Evolutionary conservation across 1,284 basidiomycete genomes (phyloP).

Genomic region (Puccinia sorghi): DNA sequence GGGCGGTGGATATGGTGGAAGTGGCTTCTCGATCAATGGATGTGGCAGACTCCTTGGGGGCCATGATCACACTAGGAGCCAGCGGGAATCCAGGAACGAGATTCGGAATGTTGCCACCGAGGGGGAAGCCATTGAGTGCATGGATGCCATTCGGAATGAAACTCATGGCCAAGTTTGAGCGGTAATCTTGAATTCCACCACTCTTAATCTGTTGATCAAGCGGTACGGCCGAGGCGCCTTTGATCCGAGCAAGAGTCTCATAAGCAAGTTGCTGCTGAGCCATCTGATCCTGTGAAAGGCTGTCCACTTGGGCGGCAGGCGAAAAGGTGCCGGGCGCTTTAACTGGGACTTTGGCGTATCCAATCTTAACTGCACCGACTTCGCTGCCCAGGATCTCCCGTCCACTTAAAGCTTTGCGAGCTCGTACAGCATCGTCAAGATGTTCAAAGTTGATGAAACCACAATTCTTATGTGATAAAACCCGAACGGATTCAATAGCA

Average conservation of each 20-base stretch:
- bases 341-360: constrained; percentile 91
- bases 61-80: constrained; percentile 1
- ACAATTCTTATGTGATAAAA: constrained; percentile 94
- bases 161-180: constrained; percentile 83
- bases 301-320: constrained; percentile 12
- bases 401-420: constrained; percentile 89
- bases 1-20: constrained; percentile 15
- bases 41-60: background rate
- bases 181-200: constrained; percentile 87
- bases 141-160: constrained; percentile 84
- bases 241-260: constrained; percentile 77
- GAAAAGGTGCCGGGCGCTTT: constrained; percentile 60
- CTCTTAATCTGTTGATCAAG: constrained; percentile 87
- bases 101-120: constrained; percentile 2
- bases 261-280: constrained; percentile 56
- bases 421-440: constrained; percentile 90
- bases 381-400: constrained; percentile 92
- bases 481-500: constrained; percentile 91
- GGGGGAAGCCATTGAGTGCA: constrained; percentile 57
- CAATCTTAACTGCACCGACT: constrained; percentile 91
- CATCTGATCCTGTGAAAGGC: constrained; percentile 61
- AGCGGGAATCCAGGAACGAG: constrained; percentile 9
- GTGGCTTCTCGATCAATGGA: constrained; percentile 9
- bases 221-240: constrained; percentile 80
- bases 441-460: constrained; percentile 97